Evolutionary conservation across 139 green algal species (phyloP).

Genomic region (Chlorella sorokiniana): DNA sequence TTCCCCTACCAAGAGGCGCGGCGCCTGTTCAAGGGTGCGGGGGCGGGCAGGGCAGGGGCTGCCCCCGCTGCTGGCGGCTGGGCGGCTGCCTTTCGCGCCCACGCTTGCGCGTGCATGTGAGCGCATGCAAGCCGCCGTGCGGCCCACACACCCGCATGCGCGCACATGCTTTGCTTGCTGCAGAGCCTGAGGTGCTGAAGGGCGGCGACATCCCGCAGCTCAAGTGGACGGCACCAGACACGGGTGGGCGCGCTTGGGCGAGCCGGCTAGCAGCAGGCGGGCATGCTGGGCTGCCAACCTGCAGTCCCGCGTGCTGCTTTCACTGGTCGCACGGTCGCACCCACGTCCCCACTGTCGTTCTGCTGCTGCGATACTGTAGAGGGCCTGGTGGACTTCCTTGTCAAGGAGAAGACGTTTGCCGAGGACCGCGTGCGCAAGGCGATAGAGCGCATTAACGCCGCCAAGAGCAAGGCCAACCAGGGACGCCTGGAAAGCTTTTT

Average conservation of each 20-base stretch:
- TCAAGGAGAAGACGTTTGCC: conserved; percentile 94
- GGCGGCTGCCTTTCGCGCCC: background rate
- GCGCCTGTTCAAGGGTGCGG: conserved; percentile 75
- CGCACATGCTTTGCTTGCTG: background rate
- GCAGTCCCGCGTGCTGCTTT: background rate
- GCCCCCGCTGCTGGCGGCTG: too few relatives aligned
- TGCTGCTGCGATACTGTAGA: conserved; percentile 57
- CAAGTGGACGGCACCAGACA: conserved; percentile 90
- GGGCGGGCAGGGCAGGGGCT: too few relatives aligned
- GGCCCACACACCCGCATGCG: background rate
- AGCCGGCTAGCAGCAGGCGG: background rate
- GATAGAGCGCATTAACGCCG: conserved; percentile 65
- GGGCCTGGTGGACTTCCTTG: conserved; percentile 90
- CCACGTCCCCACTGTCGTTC: background rate
- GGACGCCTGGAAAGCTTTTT: conserved; percentile 90
- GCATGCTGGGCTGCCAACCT: background rate
- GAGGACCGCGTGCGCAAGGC: conserved; percentile 83
- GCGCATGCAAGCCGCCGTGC: background rate
- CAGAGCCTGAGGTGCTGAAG: conserved; percentile 60
- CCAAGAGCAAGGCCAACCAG: conserved; percentile 76
- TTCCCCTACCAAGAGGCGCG: conserved; percentile 88
- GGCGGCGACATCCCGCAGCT: conserved; percentile 62
- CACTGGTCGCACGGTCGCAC: background rate
- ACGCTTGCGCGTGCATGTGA: background rate
- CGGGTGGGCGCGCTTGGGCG: background rate